Evolutionary conservation across 108 stramenopile genomes (phyloP).

Genomic region (Pseudonitzschia delicatissima): DNA sequence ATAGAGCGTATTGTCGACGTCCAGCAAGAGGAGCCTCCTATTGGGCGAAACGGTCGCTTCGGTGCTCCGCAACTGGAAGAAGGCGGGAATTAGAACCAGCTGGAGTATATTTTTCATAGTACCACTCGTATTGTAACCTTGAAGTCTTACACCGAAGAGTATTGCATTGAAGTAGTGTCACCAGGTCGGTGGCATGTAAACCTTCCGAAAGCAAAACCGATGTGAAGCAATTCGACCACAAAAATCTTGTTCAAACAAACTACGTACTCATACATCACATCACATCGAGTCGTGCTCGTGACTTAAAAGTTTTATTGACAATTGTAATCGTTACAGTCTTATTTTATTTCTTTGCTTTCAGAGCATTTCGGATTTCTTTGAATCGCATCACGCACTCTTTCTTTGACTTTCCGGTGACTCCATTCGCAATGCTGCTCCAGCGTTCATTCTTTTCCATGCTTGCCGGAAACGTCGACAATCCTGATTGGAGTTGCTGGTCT

Average conservation of each 20-base stretch:
- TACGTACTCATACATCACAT: too few species aligned
- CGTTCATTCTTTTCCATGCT: slow-evolving; percentile 98
- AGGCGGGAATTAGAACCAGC: not conserved
- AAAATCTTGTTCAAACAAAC: too few species aligned
- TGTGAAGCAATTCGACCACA: too few species aligned
- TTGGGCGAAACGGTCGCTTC: not conserved
- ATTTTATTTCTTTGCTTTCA: slow-evolving; percentile 61
- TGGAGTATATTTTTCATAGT: not conserved
- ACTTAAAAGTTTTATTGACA: not conserved
- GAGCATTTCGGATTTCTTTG: slow-evolving; percentile 88
- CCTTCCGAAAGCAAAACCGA: too few species aligned
- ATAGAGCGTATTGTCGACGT: slow-evolving; percentile 88
- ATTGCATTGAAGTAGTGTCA: too few species aligned
- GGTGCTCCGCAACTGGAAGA: not conserved
- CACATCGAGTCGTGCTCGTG: not conserved
- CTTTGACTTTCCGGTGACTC: slow-evolving; percentile 89
- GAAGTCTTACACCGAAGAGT: too few species aligned
- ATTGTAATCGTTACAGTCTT: not conserved
- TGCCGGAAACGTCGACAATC: slow-evolving; percentile 77
- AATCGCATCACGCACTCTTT: slow-evolving; percentile 95
- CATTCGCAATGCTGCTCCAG: slow-evolving; percentile 88
- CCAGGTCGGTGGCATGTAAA: too few species aligned
- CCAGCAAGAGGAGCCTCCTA: slow-evolving; percentile 38
- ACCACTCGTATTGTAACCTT: not conserved
- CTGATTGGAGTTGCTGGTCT: slow-evolving; percentile 87